A percentile compares a stretch with the other conserved stretches of the same genome.
Evolutionary conservation across 2,329 filamentous ascomycete genomes (phyloP).

Genomic region (Aspergillus uvarum): DNA sequence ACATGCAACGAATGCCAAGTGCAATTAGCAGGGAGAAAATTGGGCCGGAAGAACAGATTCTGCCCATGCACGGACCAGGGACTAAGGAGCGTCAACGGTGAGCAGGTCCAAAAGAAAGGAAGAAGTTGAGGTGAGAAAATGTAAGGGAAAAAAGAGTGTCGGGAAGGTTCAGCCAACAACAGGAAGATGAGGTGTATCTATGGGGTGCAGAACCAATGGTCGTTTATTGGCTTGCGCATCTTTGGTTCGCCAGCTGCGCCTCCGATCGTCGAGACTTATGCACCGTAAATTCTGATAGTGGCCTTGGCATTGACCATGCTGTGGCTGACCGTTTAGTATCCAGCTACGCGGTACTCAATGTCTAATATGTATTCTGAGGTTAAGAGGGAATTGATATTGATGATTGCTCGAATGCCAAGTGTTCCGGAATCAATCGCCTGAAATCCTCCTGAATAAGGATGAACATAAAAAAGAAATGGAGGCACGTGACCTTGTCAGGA

Average conservation of each 20-base stretch:
- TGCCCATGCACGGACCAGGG: slow-evolving; percentile 2
- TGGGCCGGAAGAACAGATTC: background rate
- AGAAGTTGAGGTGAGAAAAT: slow-evolving; percentile 13
- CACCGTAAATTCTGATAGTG: background rate
- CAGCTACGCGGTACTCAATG: background rate
- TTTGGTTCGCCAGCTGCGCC: slow-evolving; percentile 13
- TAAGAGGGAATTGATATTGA: too few relatives aligned
- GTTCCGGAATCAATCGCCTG: too few relatives aligned
- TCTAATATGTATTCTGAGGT: too few relatives aligned
- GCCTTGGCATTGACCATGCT: background rate
- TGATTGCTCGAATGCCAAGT: too few relatives aligned
- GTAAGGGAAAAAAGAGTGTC: slow-evolving; percentile 8
- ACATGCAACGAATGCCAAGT: background rate
- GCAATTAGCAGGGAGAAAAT: background rate
- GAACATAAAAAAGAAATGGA: too few relatives aligned
- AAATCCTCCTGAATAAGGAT: too few relatives aligned
- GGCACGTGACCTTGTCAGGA: too few relatives aligned
- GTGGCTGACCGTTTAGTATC: background rate
- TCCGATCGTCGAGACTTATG: slow-evolving; percentile 7
- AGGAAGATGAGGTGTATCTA: background rate
- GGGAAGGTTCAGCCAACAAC: background rate
- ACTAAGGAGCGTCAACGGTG: slow-evolving; percentile 10
- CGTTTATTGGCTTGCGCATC: slow-evolving; percentile 3
- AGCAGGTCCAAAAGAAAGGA: slow-evolving; percentile 17
- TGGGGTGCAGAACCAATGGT: slow-evolving; percentile 1